A percentile compares a stretch with the other conserved stretches of the same genome.
Conservation (phyloP, 495 filamentous ascomycete genomes). For the Talaromyces wortmannii region DNA sequence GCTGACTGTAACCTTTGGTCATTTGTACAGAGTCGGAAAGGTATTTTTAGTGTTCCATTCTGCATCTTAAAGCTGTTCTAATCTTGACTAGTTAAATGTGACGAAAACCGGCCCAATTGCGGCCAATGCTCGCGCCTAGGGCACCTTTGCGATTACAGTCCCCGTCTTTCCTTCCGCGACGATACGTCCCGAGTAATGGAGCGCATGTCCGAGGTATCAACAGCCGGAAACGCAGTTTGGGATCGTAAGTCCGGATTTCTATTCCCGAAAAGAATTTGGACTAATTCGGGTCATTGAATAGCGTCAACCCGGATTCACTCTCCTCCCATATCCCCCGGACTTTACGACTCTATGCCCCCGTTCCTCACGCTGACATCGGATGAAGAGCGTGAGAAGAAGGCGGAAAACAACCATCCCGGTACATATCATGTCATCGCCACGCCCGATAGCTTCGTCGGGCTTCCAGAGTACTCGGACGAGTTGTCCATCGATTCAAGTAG, state of each 20-base stretch:
- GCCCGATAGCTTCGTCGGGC: slow-evolving; percentile 45
- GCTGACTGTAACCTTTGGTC: slow-evolving; percentile 3
- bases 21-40: slow-evolving; percentile 40
- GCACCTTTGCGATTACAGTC: slow-evolving; percentile 51
- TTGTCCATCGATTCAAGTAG: slow-evolving; percentile 9
- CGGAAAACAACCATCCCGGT: slow-evolving; percentile 42
- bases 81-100: slow-evolving; percentile 37
- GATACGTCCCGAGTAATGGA: slow-evolving; percentile 49
- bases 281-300: neutral
- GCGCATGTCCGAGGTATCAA: slow-evolving; percentile 48
- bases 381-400: slow-evolving; percentile 54
- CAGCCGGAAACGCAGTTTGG: slow-evolving; percentile 43
- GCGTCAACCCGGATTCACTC: slow-evolving; percentile 16
- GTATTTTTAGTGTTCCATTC: slow-evolving; percentile 18
- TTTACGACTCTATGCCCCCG: slow-evolving; percentile 39
- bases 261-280: neutral
- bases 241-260: slow-evolving; percentile 35
- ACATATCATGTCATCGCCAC: slow-evolving; percentile 52
- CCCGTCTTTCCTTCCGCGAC: slow-evolving; percentile 47
- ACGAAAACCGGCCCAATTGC: slow-evolving; percentile 46
- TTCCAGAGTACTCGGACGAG: slow-evolving; percentile 45
- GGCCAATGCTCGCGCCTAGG: slow-evolving; percentile 51
- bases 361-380: slow-evolving; percentile 51
- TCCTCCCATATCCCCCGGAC: slow-evolving; percentile 16
- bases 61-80: neutral